A percentile compares a stretch with the other conserved stretches of the same genome.
phyloP scores from a whole-genome alignment of 768 basidiomycete species.

The Suillus sp. region DNA sequence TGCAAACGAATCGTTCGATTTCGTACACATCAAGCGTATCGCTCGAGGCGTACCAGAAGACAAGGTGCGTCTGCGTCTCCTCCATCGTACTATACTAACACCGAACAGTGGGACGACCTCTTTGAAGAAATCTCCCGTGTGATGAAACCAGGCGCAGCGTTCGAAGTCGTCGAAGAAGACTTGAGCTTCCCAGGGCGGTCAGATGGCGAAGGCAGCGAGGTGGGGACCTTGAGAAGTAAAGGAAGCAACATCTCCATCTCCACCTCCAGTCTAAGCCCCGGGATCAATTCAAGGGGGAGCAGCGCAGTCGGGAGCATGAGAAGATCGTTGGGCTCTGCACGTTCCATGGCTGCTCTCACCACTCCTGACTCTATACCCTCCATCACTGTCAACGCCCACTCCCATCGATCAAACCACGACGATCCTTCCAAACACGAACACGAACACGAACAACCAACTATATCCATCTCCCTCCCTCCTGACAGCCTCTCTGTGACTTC shows the following conservation, averaged over 20 bases:
- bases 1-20: slow-evolving; percentile 73
- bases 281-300: neutral
- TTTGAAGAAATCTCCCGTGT: slow-evolving; percentile 72
- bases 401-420: slow-evolving; percentile 11
- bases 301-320: neutral
- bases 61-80: slow-evolving; percentile 45
- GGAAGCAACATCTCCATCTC: neutral
- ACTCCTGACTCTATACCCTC: neutral
- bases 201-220: slow-evolving; percentile 2
- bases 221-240: slow-evolving; percentile 3
- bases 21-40: slow-evolving; percentile 68
- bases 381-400: too few relatives aligned
- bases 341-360: neutral
- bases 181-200: slow-evolving; percentile 66
- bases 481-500: neutral
- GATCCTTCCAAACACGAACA: slow-evolving; percentile 22
- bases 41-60: slow-evolving; percentile 63
- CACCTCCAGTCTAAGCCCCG: neutral
- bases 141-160: slow-evolving; percentile 72
- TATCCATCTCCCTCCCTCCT: neutral
- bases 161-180: slow-evolving; percentile 80
- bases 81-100: slow-evolving; percentile 3
- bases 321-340: neutral
- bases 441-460: slow-evolving; percentile 7
- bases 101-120: slow-evolving; percentile 60